A percentile compares a stretch with the other conserved stretches of the same genome.
These are phyloP conservation scores for Colletotrichum abscissum DNA, from an alignment of 2,329 filamentous ascomycete genomes.

Conservation along the genomic window DNA sequence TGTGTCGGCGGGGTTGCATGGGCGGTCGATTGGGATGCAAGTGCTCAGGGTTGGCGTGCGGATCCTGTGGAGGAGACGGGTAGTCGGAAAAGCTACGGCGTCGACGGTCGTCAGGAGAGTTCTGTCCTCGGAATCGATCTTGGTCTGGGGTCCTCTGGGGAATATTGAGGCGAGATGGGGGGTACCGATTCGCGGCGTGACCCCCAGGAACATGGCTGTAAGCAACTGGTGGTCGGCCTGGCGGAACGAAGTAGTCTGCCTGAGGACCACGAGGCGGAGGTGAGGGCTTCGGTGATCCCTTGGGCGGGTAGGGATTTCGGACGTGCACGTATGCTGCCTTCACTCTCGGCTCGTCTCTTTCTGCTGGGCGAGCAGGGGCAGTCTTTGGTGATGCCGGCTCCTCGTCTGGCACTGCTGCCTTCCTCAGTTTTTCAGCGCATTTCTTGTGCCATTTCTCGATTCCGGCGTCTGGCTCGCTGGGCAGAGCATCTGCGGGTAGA, in stretches of 20 bases:
- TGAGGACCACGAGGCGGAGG: slow-evolving; percentile 40
- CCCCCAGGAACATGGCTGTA: slow-evolving; percentile 54
- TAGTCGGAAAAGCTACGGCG: slow-evolving; percentile 65
- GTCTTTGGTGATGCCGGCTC: slow-evolving; percentile 43
- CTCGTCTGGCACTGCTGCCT: slow-evolving; percentile 62
- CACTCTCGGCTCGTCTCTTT: slow-evolving; percentile 49
- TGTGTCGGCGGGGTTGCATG: slow-evolving; percentile 55
- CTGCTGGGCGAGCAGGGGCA: slow-evolving; percentile 42
- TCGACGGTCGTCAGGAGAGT: slow-evolving; percentile 54
- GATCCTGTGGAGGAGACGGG: slow-evolving; percentile 50
- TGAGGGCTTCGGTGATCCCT: slow-evolving; percentile 38
- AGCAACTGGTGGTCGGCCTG: slow-evolving; percentile 42
- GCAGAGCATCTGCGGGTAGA: slow-evolving; percentile 73
- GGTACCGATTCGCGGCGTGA: slow-evolving; percentile 52
- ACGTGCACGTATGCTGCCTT: slow-evolving; percentile 50
- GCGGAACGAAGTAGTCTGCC: slow-evolving; percentile 46
- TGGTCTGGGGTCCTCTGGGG: slow-evolving; percentile 45
- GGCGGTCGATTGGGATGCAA: slow-evolving; percentile 49
- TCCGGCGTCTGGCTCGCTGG: slow-evolving; percentile 77
- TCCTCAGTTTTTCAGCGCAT: slow-evolving; percentile 77
- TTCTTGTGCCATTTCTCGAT: slow-evolving; percentile 88
- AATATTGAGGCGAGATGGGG: slow-evolving; percentile 42
- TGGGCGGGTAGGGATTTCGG: slow-evolving; percentile 42
- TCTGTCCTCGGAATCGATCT: slow-evolving; percentile 49
- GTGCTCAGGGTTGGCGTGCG: slow-evolving; percentile 42